phyloP scores from a whole-genome alignment of 345 rosid genomes.

The Nasturtium officinale region DNA sequence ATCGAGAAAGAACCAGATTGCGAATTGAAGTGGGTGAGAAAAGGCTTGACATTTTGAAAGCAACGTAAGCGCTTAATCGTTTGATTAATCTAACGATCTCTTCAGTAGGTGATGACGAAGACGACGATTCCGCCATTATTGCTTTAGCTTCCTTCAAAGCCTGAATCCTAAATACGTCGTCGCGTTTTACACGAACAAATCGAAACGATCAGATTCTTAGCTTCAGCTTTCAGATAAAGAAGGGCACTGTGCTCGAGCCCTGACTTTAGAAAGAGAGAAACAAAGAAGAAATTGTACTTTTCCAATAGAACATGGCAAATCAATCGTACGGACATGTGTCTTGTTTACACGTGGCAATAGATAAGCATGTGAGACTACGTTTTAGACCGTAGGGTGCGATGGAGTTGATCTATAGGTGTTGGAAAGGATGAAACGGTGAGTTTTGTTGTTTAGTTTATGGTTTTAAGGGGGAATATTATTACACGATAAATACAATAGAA shows the following conservation, averaged over 20 bases:
- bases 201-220: constrained; percentile 35
- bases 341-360: neutral
- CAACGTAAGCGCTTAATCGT: constrained; percentile 82
- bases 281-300: constrained; percentile 10
- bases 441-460: too few species aligned
- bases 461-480: too few species aligned
- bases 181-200: constrained; percentile 1
- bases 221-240: constrained; percentile 32
- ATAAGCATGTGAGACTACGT: constrained; percentile 5
- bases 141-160: neutral
- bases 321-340: constrained; percentile 28
- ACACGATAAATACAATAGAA: neutral
- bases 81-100: constrained; percentile 84
- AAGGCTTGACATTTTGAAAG: constrained; percentile 51
- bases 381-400: constrained; percentile 27
- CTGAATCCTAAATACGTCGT: constrained; percentile 3
- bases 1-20: constrained; percentile 57
- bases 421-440: constrained; percentile 19
- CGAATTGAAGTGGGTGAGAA: constrained; percentile 65
- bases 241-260: constrained; percentile 30
- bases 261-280: constrained; percentile 15
- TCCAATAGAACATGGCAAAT: neutral
- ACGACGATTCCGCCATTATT: constrained; percentile 60
- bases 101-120: constrained; percentile 60
- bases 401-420: neutral